Evolutionary conservation across 805 yeast species (phyloP), one percentile per base, ranked within the genome.

Genomic region (Candida sanyiensis): DNA sequence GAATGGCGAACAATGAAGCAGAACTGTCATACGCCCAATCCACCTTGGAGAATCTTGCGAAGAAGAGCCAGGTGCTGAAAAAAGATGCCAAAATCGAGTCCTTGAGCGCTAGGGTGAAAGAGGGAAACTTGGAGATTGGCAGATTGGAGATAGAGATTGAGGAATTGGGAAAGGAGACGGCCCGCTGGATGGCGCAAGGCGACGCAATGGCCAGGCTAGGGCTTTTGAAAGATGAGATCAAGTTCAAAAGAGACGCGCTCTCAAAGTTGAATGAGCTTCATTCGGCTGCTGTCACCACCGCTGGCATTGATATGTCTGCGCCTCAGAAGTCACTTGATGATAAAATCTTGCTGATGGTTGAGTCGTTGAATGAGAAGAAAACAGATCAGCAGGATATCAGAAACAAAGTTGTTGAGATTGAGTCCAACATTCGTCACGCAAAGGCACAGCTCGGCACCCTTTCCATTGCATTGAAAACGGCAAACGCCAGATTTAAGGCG

Each of bases 121-220:
- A 52, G 0, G 63, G 64, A 7, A 71, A 73, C 31, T 48, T 53
- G 9, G 51, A 60, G 24, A 58, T 76, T 7, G 35, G 57, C 2
- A 29, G 52, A 3, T 17, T 66, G 4, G 79, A 74, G 45, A 48
- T 53, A 15, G 67, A 69, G 17, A 51, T 78, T 9, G 93, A 85
- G 8, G 66, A 65, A 0, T 50, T 78, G 12, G 71, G 72, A 40
- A 66, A 66, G 13, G 69, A 74, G 16, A 63, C 84, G 11, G 52
- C 73, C 5, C 59, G 63, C 12, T 68, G 73, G 4, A 80, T 74
- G 48, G 69, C 71, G 48, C 81, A 75, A 50, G 65, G 83, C 1
- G 88, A 79, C 35, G 49, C 69, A 3, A 64, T 73, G 44, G 81
- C 86, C 1, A 76, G 73, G 45, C 50, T 77, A 4, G 63, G 69